A percentile compares a stretch with the other conserved stretches of the same genome.
These are phyloP conservation scores for Candida quercuum DNA, from an alignment of 805 yeast genomes.

Conservation along the genomic window DNA sequence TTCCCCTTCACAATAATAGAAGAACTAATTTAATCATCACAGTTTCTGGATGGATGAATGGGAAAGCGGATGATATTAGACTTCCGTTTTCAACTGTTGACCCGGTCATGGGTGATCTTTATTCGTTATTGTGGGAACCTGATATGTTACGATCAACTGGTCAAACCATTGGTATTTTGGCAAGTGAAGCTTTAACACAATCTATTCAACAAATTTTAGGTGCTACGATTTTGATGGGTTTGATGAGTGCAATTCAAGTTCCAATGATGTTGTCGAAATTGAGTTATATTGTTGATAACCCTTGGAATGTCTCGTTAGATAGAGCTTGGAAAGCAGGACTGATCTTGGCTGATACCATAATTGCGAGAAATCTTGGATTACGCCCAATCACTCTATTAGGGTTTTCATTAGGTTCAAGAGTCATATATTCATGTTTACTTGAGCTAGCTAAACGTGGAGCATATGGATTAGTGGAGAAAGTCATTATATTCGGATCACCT, in stretches of 20 bases:
- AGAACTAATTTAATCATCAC: constrained; percentile 83
- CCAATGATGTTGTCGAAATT: constrained; percentile 90
- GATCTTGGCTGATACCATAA: constrained; percentile 84
- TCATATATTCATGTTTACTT: constrained; percentile 82
- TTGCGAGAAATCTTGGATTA: constrained; percentile 83
- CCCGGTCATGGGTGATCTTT: constrained; percentile 96
- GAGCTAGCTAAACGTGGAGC: constrained; percentile 86
- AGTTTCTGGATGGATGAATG: constrained; percentile 97
- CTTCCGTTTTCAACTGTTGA: constrained; percentile 95
- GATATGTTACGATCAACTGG: constrained; percentile 95
- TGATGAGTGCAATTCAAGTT: constrained; percentile 88
- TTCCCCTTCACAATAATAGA: constrained; percentile 87
- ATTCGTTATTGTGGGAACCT: constrained; percentile 94
- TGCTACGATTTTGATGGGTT: constrained; percentile 79
- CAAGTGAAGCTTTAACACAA: constrained; percentile 88
- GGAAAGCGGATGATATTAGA: constrained; percentile 91
- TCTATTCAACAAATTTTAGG: constrained; percentile 95
- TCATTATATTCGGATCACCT: constrained; percentile 83
- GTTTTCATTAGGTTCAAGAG: constrained; percentile 88
- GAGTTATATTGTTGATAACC: constrained; percentile 87
- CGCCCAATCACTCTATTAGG: constrained; percentile 92
- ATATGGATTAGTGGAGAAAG: constrained; percentile 84
- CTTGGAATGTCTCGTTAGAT: constrained; percentile 96
- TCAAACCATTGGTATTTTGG: constrained; percentile 88
- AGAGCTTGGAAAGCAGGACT: constrained; percentile 96